phyloP scores from a whole-genome alignment of 108 stramenopile genomes.

The Skeletonema costatum region DNA sequence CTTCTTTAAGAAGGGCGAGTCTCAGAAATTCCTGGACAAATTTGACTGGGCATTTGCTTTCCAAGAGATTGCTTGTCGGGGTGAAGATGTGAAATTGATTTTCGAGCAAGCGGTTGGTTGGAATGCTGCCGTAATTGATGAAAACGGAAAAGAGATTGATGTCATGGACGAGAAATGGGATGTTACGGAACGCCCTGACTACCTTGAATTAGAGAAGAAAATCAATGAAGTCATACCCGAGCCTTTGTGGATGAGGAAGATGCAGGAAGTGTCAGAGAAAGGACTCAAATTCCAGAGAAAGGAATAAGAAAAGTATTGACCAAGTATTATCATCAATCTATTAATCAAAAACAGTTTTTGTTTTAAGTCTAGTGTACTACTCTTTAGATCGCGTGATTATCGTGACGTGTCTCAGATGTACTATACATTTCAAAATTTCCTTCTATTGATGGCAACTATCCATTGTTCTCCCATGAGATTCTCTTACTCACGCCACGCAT shows the following conservation, averaged over 20 bases:
- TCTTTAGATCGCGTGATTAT: too few species aligned
- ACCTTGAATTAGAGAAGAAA: slow-evolving; percentile 57
- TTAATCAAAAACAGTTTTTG: not conserved
- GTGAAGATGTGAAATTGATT: slow-evolving; percentile 69
- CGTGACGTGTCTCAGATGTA: too few species aligned
- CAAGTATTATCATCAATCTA: not conserved
- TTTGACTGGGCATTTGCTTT: slow-evolving; percentile 67
- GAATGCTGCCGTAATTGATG: slow-evolving; percentile 55
- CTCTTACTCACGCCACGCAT: not conserved
- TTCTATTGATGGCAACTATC: not conserved
- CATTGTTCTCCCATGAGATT: not conserved
- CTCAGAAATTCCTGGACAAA: slow-evolving; percentile 44
- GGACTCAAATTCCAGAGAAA: slow-evolving; percentile 70
- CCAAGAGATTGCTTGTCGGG: slow-evolving; percentile 70
- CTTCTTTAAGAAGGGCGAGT: slow-evolving; percentile 40
- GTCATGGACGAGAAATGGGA: slow-evolving; percentile 43
- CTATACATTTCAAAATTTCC: too few species aligned
- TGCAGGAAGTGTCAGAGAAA: slow-evolving; percentile 58
- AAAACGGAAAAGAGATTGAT: slow-evolving; percentile 46
- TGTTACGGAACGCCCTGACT: slow-evolving; percentile 38
- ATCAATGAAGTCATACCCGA: slow-evolving; percentile 69
- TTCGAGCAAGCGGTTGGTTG: slow-evolving; percentile 57
- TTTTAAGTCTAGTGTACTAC: not conserved
- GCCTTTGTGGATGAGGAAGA: slow-evolving; percentile 76
- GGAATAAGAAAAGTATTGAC: not conserved